phyloP scores from a whole-genome alignment of 2,329 filamentous ascomycete genomes.

The Penicillium nordicum region DNA sequence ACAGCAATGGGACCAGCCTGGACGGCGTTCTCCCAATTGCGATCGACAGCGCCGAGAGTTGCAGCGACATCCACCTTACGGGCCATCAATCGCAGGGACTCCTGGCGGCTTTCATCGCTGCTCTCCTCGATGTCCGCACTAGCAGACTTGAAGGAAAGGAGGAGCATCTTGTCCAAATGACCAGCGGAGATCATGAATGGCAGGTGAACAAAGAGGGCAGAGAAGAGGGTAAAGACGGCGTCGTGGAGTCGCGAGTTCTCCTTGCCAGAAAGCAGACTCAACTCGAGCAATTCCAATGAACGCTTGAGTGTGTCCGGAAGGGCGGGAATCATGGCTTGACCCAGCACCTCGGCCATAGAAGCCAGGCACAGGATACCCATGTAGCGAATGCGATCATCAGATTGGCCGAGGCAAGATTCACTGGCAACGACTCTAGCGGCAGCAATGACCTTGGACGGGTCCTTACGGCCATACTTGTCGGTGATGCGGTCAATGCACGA shows the following conservation, averaged over 20 bases:
- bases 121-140: constrained; percentile 59
- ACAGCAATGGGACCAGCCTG: constrained; percentile 61
- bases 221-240: constrained; percentile 75
- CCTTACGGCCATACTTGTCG: constrained; percentile 93
- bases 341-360: constrained; percentile 82
- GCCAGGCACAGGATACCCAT: constrained; percentile 87
- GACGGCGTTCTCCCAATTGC: constrained; percentile 67
- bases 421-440: constrained; percentile 76
- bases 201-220: constrained; percentile 73
- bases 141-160: constrained; percentile 69
- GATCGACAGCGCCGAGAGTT: constrained; percentile 69
- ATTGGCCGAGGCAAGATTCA: constrained; percentile 69
- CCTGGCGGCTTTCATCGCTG: constrained; percentile 61
- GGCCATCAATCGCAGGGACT: constrained; percentile 71
- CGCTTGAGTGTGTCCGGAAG: constrained; percentile 72
- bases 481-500: constrained; percentile 88
- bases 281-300: constrained; percentile 66
- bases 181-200: constrained; percentile 82
- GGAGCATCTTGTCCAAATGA: constrained; percentile 69
- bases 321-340: constrained; percentile 79
- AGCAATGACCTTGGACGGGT: constrained; percentile 69
- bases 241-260: constrained; percentile 68
- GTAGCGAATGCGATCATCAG: constrained; percentile 68
- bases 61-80: constrained; percentile 73
- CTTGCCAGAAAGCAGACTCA: constrained; percentile 55